These are phyloP conservation scores for Termitomyces bulborhizus DNA, from an alignment of 768 basidiomycete genomes.

Conservation along the genomic window DNA sequence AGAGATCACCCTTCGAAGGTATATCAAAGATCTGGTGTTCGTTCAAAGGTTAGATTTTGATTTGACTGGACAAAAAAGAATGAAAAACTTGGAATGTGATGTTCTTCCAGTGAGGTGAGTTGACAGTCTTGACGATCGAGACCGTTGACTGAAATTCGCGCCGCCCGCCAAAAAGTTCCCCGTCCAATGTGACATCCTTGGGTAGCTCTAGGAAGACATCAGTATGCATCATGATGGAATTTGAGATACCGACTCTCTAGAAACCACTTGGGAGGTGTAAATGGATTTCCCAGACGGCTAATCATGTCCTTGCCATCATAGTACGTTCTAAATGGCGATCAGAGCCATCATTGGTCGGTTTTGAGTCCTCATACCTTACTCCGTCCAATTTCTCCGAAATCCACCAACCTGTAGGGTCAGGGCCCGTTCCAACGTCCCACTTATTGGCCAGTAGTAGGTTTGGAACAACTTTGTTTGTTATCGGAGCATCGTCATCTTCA, in stretches of 20 bases:
- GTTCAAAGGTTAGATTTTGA: background rate
- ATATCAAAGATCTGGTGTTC: slow-evolving; percentile 48
- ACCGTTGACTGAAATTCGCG: slow-evolving; percentile 52
- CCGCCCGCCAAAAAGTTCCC: slow-evolving; percentile 55
- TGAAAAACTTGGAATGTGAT: slow-evolving; percentile 47
- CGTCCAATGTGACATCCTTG: slow-evolving; percentile 49
- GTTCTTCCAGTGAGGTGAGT: slow-evolving; percentile 50
- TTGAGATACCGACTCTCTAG: slow-evolving; percentile 37
- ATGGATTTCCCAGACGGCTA: slow-evolving; percentile 53
- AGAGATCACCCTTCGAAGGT: slow-evolving; percentile 37
- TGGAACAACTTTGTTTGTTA: slow-evolving; percentile 29
- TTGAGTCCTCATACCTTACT: slow-evolving; percentile 37
- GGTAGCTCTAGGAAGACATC: slow-evolving; percentile 36
- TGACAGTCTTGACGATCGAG: slow-evolving; percentile 52
- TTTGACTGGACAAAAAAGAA: background rate
- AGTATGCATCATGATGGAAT: background rate
- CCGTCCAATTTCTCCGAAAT: slow-evolving; percentile 59
- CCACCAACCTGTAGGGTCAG: slow-evolving; percentile 56
- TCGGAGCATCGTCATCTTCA: background rate
- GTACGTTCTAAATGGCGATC: slow-evolving; percentile 32
- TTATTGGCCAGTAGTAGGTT: slow-evolving; percentile 48
- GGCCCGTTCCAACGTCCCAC: slow-evolving; percentile 48
- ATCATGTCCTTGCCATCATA: slow-evolving; percentile 48
- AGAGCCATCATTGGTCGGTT: background rate
- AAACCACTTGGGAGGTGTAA: slow-evolving; percentile 53